These are phyloP conservation scores for Flaveria bidentis DNA, from an alignment of 129 eudicot species.

Conservation along the genomic window DNA sequence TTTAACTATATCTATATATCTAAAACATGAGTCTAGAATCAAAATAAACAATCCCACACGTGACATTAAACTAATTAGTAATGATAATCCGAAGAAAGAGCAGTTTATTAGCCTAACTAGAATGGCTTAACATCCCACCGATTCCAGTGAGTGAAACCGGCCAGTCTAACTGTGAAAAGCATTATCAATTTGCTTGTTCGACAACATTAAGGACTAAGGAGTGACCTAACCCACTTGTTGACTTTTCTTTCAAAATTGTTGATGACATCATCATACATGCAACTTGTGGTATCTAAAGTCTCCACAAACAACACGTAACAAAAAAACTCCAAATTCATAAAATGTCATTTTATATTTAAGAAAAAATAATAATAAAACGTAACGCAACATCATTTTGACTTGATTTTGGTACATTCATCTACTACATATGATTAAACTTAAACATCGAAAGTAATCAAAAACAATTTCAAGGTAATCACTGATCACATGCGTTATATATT, in stretches of 20 bases:
- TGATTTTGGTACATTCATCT: background rate
- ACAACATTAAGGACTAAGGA: constrained; percentile 2
- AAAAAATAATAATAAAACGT: background rate
- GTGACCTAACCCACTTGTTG: constrained; percentile 28
- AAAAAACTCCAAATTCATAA: background rate
- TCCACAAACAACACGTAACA: constrained; percentile 19
- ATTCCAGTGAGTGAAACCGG: too few relatives aligned
- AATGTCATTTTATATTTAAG: background rate
- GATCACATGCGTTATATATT: background rate
- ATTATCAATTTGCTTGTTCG: constrained; percentile 15
- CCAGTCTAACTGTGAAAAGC: too few relatives aligned
- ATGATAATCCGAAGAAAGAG: too few relatives aligned
- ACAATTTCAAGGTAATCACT: too few relatives aligned
- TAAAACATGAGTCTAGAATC: too few relatives aligned
- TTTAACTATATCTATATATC: too few relatives aligned
- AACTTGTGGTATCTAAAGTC: constrained; percentile 29
- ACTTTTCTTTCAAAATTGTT: constrained; percentile 14
- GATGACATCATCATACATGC: constrained; percentile 8
- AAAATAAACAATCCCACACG: too few relatives aligned
- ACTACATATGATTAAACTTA: background rate
- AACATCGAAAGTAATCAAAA: too few relatives aligned
- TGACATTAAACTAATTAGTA: too few relatives aligned
- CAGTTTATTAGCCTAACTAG: too few relatives aligned
- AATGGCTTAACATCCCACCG: too few relatives aligned
- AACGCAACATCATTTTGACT: background rate